Evolutionary conservation across 495 filamentous ascomycete species (phyloP).

Genomic region (Penicillium bovifimosum): DNA sequence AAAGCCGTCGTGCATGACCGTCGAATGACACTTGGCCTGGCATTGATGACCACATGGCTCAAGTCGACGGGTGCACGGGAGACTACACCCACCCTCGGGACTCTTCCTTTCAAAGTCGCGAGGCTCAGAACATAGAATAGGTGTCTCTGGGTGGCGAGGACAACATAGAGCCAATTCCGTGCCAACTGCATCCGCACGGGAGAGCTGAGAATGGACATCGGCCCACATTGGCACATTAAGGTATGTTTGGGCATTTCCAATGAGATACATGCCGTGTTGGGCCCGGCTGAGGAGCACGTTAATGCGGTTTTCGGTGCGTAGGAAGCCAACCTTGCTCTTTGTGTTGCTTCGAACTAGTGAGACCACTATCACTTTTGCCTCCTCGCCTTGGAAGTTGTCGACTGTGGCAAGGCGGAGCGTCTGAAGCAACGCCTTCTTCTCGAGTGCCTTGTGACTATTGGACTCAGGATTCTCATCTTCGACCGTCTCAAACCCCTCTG

Average conservation of each 20-base stretch:
- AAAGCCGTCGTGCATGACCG: conserved; percentile 7
- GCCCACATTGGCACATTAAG: conserved; percentile 59
- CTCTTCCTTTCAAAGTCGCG: conserved; percentile 50
- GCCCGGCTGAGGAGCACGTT: conserved; percentile 69
- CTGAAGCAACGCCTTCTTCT: conserved; percentile 6
- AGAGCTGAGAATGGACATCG: conserved; percentile 50
- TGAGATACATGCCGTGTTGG: conserved; percentile 73
- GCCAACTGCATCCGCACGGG: conserved; percentile 46
- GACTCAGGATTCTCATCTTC: conserved; percentile 27
- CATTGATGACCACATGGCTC: conserved; percentile 14
- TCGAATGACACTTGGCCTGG: conserved; percentile 8
- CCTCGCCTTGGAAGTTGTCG: conserved; percentile 72
- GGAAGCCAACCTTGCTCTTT: conserved; percentile 57
- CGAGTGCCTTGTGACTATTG: conserved; percentile 4
- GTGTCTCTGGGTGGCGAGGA: conserved; percentile 54
- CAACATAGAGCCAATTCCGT: conserved; percentile 53
- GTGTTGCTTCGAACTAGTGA: conserved; percentile 70
- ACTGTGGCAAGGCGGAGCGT: conserved; percentile 52
- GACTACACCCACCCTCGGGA: conserved; percentile 8
- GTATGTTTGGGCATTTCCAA: conserved; percentile 59
- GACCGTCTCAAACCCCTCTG: conserved; percentile 36
- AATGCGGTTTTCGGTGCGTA: conserved; percentile 67
- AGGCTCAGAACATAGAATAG: conserved; percentile 48
- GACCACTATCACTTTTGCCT: conserved; percentile 68
- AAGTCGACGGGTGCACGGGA: conserved; percentile 10